Conservation (phyloP, 257 asterid genomes). For the Solanum virginianum region DNA sequence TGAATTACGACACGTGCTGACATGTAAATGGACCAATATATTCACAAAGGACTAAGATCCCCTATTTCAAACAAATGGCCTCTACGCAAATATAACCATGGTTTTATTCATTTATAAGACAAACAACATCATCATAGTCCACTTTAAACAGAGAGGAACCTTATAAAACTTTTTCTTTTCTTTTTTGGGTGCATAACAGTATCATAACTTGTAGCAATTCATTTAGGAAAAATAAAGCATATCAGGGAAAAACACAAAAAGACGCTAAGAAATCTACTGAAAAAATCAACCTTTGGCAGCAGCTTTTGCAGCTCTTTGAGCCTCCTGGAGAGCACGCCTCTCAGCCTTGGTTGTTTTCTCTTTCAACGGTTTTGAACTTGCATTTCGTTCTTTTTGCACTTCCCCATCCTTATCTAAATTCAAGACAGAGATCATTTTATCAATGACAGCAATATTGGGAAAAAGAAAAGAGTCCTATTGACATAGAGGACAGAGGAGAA, state of each 20-base stretch:
- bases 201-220: background rate
- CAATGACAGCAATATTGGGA: background rate
- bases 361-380: constrained; percentile 41
- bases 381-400: constrained; percentile 27
- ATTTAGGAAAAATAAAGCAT: background rate
- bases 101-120: background rate
- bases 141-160: background rate
- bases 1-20: background rate
- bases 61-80: background rate
- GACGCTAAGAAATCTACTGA: background rate
- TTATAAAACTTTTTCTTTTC: background rate
- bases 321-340: constrained; percentile 92
- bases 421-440: background rate
- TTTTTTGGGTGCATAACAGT: background rate
- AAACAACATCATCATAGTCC: background rate
- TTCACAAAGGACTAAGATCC: background rate
- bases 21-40: background rate
- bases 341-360: constrained; percentile 88
- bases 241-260: background rate
- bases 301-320: constrained; percentile 89
- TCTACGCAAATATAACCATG: background rate
- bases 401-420: constrained; percentile 41
- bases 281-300: constrained; percentile 52
- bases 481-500: background rate
- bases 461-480: background rate